These are phyloP conservation scores for Bocquillonia castaneifolia DNA, from an alignment of 441 rosid species.

Conservation along the genomic window DNA sequence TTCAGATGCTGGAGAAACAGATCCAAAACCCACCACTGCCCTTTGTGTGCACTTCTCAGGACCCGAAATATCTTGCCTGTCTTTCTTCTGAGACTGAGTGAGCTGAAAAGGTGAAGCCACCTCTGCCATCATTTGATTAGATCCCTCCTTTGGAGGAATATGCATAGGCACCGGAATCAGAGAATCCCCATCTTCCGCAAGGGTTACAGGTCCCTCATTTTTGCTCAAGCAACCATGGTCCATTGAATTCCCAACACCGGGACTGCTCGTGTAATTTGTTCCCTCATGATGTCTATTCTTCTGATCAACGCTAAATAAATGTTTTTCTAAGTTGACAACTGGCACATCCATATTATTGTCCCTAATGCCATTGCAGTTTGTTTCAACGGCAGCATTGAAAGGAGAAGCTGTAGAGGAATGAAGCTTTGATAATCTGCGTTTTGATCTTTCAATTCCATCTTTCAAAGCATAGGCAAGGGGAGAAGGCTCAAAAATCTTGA, in stretches of 20 bases:
- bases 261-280: conserved; percentile 10
- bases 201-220: conserved; percentile 23
- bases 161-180: conserved; percentile 15
- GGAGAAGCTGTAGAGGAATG: conserved; percentile 37
- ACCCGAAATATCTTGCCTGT: conserved; percentile 17
- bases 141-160: conserved; percentile 27
- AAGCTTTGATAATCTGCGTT: conserved; percentile 37
- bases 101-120: conserved; percentile 28
- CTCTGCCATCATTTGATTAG: conserved; percentile 21
- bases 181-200: conserved; percentile 24
- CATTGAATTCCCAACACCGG: conserved; percentile 24
- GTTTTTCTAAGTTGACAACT: conserved; percentile 39
- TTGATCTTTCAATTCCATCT: conserved; percentile 50
- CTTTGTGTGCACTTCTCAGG: conserved; percentile 24
- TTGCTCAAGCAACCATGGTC: conserved; percentile 26
- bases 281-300: conserved; percentile 20
- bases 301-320: conserved; percentile 32
- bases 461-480: conserved; percentile 41
- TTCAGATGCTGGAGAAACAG: conserved; percentile 24
- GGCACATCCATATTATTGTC: conserved; percentile 27
- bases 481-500: conserved; percentile 42
- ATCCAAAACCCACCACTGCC: conserved; percentile 13
- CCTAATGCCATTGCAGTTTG: conserved; percentile 17
- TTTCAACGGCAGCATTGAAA: conserved; percentile 30
- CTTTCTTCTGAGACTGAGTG: conserved; percentile 29